phyloP scores from a whole-genome alignment of 495 filamentous ascomycete species.

The Sphaerosporella brunnea region DNA sequence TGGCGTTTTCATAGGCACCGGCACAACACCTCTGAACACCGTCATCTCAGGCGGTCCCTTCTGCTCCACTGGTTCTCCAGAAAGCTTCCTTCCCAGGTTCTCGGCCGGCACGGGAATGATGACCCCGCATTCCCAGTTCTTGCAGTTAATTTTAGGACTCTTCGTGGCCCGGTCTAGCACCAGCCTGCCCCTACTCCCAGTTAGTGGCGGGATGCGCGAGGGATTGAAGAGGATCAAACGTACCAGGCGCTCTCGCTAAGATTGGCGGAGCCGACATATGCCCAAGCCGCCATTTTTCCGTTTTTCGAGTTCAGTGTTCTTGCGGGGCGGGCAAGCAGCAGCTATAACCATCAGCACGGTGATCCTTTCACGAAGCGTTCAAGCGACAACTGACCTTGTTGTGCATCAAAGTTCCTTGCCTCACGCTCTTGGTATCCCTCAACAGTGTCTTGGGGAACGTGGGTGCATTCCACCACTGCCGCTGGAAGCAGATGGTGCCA shows the following conservation, averaged over 20 bases:
- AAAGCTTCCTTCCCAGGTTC: slow-evolving; percentile 1
- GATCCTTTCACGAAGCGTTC: background rate
- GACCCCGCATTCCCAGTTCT: slow-evolving; percentile 96
- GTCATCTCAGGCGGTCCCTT: slow-evolving; percentile 19
- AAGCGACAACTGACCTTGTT: slow-evolving; percentile 41
- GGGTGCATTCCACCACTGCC: slow-evolving; percentile 44
- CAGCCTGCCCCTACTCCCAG: slow-evolving; percentile 38
- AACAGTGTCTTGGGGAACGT: slow-evolving; percentile 55
- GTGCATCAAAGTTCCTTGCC: slow-evolving; percentile 63
- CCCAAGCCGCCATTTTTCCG: slow-evolving; percentile 39
- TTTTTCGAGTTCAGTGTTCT: slow-evolving; percentile 12
- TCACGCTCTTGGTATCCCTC: slow-evolving; percentile 51
- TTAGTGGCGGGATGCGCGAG: background rate
- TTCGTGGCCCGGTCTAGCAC: slow-evolving; percentile 46
- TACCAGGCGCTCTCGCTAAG: slow-evolving; percentile 84
- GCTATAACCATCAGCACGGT: slow-evolving; percentile 21
- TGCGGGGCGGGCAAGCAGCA: slow-evolving; percentile 47
- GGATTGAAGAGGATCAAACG: slow-evolving; percentile 22
- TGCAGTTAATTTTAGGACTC: slow-evolving; percentile 54
- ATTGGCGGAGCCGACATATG: slow-evolving; percentile 85
- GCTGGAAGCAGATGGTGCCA: slow-evolving; percentile 66
- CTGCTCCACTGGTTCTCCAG: background rate
- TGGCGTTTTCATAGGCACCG: slow-evolving; percentile 56
- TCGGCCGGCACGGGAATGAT: slow-evolving; percentile 36
- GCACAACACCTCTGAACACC: slow-evolving; percentile 41